These are phyloP conservation scores for Volvariella surrecta DNA, from an alignment of 1,284 basidiomycete species.

Conservation along the genomic window DNA sequence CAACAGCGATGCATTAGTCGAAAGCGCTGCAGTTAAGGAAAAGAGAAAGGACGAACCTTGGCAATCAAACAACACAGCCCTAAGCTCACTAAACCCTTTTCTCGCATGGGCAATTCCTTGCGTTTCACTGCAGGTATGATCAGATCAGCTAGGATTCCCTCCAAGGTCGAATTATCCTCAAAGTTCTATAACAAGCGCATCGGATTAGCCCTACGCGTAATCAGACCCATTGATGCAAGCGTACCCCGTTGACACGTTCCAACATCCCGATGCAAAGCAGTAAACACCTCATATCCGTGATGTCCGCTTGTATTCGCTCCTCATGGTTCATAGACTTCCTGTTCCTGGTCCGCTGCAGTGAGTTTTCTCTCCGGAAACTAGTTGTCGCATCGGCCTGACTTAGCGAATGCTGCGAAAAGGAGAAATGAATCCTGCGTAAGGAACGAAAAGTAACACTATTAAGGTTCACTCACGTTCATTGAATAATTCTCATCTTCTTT, in stretches of 20 bases:
- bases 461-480: slow-evolving; percentile 1
- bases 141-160: slow-evolving; percentile 84
- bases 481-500: slow-evolving; percentile 38
- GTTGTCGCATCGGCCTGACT: slow-evolving; percentile 27
- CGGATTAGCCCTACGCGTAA: neutral
- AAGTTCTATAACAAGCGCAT: slow-evolving; percentile 49
- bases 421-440: slow-evolving; percentile 8
- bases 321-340: slow-evolving; percentile 45
- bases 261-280: slow-evolving; percentile 86
- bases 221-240: slow-evolving; percentile 18
- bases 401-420: slow-evolving; percentile 20
- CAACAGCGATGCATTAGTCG: neutral
- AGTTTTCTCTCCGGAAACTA: slow-evolving; percentile 26
- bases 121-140: slow-evolving; percentile 88
- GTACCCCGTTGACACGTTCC: slow-evolving; percentile 83
- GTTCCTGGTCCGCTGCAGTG: slow-evolving; percentile 30
- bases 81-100: slow-evolving; percentile 81
- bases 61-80: slow-evolving; percentile 92
- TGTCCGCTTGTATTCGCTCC: slow-evolving; percentile 51
- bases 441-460: slow-evolving; percentile 8
- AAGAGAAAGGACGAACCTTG: slow-evolving; percentile 29
- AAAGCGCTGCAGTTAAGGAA: neutral
- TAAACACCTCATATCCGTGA: slow-evolving; percentile 80
- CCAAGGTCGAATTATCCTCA: slow-evolving; percentile 90
- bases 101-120: slow-evolving; percentile 78